Evolutionary conservation across 163 green algal genomes (phyloP).

Genomic region (Scenedesmus sp.): DNA sequence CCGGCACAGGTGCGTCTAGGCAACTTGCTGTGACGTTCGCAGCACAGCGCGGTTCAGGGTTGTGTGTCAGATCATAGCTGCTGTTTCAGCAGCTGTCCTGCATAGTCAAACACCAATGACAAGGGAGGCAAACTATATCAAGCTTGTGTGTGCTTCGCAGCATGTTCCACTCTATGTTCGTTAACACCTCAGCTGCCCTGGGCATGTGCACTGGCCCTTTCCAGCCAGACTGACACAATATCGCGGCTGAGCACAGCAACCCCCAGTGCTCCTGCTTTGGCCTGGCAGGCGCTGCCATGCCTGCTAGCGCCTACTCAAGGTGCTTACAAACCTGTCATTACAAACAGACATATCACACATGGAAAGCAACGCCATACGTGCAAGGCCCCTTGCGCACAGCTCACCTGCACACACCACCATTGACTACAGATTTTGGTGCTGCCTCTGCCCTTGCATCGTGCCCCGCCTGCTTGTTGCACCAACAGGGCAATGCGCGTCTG

Average conservation of each 20-base stretch:
- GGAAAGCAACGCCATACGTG: too few relatives aligned
- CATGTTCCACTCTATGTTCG: background rate
- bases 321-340: constrained; percentile 22
- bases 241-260: constrained; percentile 49
- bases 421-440: background rate
- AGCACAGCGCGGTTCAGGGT: too few relatives aligned
- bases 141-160: too few relatives aligned
- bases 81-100: background rate
- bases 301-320: constrained; percentile 41
- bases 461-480: background rate
- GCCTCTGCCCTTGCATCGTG: background rate
- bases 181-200: constrained; percentile 42
- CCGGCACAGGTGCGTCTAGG: background rate
- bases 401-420: background rate
- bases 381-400: background rate
- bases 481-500: constrained; percentile 57
- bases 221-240: constrained; percentile 34
- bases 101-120: too few relatives aligned
- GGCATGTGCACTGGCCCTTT: constrained; percentile 42
- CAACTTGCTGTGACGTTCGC: too few relatives aligned
- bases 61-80: too few relatives aligned
- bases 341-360: too few relatives aligned
- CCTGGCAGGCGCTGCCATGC: constrained; percentile 29
- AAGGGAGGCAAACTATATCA: too few relatives aligned
- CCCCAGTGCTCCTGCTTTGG: constrained; percentile 38